These are phyloP conservation scores for Lachnellula cervina DNA, from an alignment of 2,329 filamentous ascomycete species.

Conservation along the genomic window DNA sequence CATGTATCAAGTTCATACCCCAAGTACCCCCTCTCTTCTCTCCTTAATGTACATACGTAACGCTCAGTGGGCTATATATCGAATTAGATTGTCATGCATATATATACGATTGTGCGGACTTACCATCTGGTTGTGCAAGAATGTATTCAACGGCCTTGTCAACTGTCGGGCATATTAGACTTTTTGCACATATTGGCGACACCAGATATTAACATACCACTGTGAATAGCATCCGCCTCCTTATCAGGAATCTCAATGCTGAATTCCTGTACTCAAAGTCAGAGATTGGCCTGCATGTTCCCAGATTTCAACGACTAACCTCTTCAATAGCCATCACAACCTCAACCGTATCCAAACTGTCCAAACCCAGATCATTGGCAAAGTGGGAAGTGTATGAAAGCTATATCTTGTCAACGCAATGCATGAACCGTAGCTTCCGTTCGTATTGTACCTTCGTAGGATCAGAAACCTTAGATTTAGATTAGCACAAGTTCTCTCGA, in stretches of 20 bases:
- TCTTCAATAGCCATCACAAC: constrained; percentile 99
- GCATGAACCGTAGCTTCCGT: background rate
- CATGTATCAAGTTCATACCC: constrained; percentile 12
- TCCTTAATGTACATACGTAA: constrained; percentile 27
- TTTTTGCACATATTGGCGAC: background rate
- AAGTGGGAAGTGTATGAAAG: constrained; percentile 84
- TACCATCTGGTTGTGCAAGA: constrained; percentile 69
- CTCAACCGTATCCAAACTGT: constrained; percentile 97
- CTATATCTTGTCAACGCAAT: constrained; percentile 42
- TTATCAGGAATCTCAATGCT: constrained; percentile 79
- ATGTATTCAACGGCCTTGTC: constrained; percentile 75
- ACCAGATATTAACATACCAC: constrained; percentile 49
- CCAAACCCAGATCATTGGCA: constrained; percentile 91
- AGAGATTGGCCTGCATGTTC: constrained; percentile 12
- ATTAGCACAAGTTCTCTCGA: constrained; percentile 18
- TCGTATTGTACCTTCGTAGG: constrained; percentile 50
- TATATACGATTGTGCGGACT: constrained; percentile 25
- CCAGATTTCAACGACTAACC: constrained; percentile 41
- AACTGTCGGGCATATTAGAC: constrained; percentile 42
- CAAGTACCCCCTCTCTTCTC: constrained; percentile 2
- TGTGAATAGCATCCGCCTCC: constrained; percentile 72
- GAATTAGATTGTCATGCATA: constrained; percentile 9
- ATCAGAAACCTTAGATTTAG: constrained; percentile 57
- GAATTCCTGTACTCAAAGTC: constrained; percentile 44
- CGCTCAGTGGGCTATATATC: constrained; percentile 29